Evolutionary conservation across 108 stramenopile species (phyloP).

Genomic region (Stephanodiscus minutulus): DNA sequence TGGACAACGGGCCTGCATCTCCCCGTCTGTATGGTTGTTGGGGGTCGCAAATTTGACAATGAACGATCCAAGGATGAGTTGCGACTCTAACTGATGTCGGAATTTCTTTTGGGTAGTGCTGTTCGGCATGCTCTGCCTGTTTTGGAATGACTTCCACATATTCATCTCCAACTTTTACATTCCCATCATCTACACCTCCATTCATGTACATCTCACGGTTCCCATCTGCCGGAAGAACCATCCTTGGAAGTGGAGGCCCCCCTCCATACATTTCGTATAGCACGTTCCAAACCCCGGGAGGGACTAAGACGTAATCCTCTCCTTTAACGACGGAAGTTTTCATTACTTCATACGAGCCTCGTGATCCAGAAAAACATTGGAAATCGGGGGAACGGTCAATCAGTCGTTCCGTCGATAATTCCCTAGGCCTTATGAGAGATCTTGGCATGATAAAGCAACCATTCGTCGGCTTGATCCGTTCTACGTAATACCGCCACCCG

Average conservation of each 20-base stretch:
- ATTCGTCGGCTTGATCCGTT: constrained; percentile 12
- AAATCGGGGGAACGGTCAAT: constrained; percentile 63
- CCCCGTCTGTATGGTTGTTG: constrained; percentile 82
- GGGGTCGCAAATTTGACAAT: constrained; percentile 82
- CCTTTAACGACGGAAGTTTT: constrained; percentile 22
- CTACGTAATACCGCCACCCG: constrained; percentile 68
- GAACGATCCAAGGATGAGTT: constrained; percentile 83
- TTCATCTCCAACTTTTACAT: constrained; percentile 24
- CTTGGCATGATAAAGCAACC: not conserved
- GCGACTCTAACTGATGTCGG: constrained; percentile 61
- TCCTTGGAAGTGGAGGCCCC: constrained; percentile 86
- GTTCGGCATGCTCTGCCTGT: constrained; percentile 5
- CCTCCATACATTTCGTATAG: constrained; percentile 88
- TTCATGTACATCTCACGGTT: constrained; percentile 7
- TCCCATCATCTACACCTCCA: constrained; percentile 6
- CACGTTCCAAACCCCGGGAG: constrained; percentile 85
- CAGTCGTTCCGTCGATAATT: constrained; percentile 66
- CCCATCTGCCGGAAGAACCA: constrained; percentile 51
- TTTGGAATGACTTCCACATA: constrained; percentile 32
- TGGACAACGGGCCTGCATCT: constrained; percentile 77
- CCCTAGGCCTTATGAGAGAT: constrained; percentile 58
- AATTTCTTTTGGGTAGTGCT: constrained; percentile 53
- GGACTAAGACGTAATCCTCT: constrained; percentile 74
- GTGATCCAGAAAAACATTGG: constrained; percentile 56
- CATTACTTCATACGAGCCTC: constrained; percentile 84